Conservation (phyloP, 148 eudicot genomes). For the Selenicereus undatus region DNA sequence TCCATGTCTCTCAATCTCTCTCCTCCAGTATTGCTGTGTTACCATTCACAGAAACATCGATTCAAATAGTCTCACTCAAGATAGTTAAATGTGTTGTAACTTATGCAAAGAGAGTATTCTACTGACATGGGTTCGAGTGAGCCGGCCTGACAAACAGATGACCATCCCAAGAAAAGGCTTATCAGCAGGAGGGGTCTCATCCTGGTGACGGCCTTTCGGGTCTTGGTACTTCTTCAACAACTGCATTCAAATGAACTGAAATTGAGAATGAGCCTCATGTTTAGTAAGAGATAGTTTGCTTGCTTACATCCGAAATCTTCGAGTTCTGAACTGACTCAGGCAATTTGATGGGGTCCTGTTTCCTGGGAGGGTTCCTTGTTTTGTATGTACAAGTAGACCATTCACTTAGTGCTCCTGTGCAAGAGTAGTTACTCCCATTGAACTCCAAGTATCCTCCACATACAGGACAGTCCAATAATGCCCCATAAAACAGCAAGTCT, state of each 20-base stretch:
- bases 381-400: conserved; percentile 72
- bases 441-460: conserved; percentile 57
- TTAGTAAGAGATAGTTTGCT: neutral
- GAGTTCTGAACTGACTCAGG: conserved; percentile 56
- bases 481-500: conserved; percentile 70
- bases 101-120: neutral
- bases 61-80: no score
- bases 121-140: conserved; percentile 65
- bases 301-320: conserved; percentile 52
- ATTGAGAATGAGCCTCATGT: neutral
- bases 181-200: conserved; percentile 36
- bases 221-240: conserved; percentile 51
- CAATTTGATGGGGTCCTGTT: conserved; percentile 38
- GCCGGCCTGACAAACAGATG: conserved; percentile 67
- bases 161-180: conserved; percentile 68
- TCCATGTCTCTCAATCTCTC: conserved; percentile 66
- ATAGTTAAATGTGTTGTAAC: neutral
- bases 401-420: conserved; percentile 63
- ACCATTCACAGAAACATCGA: neutral
- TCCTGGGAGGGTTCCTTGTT: conserved; percentile 58
- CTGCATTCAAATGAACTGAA: conserved; percentile 24
- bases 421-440: conserved; percentile 38
- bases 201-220: conserved; percentile 39
- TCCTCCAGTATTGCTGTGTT: conserved; percentile 66
- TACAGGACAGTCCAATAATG: conserved; percentile 51